Evolutionary conservation across 2,329 filamentous ascomycete genomes (phyloP).

Genomic region (Aureobasidium zeae): DNA sequence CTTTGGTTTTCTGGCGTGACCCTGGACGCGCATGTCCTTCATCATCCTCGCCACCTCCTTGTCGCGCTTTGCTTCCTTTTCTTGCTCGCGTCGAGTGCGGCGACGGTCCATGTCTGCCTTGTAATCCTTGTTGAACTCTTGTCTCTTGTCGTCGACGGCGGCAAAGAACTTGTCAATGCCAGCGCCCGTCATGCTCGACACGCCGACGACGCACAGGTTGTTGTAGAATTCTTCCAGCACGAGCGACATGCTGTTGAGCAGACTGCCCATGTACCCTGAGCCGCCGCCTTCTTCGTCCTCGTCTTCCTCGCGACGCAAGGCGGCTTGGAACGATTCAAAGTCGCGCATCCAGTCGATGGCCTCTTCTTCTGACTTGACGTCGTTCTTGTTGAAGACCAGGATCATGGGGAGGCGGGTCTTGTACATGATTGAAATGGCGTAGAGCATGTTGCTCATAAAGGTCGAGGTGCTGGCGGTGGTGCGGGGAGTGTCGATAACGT

Average conservation of each 20-base stretch:
- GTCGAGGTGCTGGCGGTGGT: conserved; percentile 83
- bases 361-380: conserved; percentile 80
- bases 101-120: conserved; percentile 80
- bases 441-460: conserved; percentile 99
- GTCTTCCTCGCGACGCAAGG: conserved; percentile 64
- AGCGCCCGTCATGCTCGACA: conserved; percentile 84
- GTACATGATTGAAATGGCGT: conserved; percentile 96
- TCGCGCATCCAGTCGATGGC: conserved; percentile 99
- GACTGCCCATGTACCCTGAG: conserved; percentile 89
- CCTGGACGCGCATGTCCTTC: conserved; percentile 71
- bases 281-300: conserved; percentile 66
- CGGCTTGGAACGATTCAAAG: conserved; percentile 89
- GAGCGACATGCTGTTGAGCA: conserved; percentile 95
- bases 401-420: conserved; percentile 99
- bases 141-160: conserved; percentile 75
- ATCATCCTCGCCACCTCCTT: conserved; percentile 86
- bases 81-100: conserved; percentile 63
- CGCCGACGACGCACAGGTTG: conserved; percentile 83
- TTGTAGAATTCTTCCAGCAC: conserved; percentile 97
- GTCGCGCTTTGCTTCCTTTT: conserved; percentile 62
- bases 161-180: conserved; percentile 91
- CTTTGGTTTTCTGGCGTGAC: conserved; percentile 28
- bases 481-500: conserved; percentile 92
- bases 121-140: conserved; percentile 85
- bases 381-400: conserved; percentile 97